Base-by-base conservation (phyloP, 306 rosid species). In the Astragalus membranaceus region DNA sequence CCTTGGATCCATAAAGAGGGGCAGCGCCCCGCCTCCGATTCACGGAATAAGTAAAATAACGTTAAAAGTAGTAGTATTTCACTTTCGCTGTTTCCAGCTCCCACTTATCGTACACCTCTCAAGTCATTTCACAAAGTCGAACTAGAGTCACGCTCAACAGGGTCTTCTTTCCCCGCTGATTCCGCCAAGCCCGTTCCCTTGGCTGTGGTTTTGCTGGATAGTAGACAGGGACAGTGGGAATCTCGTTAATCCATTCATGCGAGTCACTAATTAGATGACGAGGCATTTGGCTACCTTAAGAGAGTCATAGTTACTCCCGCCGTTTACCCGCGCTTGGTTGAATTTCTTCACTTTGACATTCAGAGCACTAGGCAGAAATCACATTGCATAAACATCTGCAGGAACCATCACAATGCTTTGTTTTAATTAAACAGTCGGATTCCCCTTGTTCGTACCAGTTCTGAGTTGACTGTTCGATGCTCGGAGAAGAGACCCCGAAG, bases 51-150 rank as follows among this genome's bases (percentile, higher is more conserved):
- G 90, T 85, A 85, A 85, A 84, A 86, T 85, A 86, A 86, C 79
- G 79, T 88, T 88, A 84, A 86, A 82, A 88, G 88, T 85, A 83
- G 82, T 75, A 77, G 84, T 75, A 82, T 85, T 85, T 85, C 81
- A 78, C 82, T 80, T 82, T 73, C 75, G 49, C 30, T 47, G 48
- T 80, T 17, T 63, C 49, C 70, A 39, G 60, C 77, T 75, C 77
- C 65, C 77, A 56, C 74, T 55, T 80, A 79, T 79, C 80, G 64
- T 74, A 69, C 73, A 54, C 73, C 64, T 62, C 79, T 69, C 69
- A 62, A 74, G 72, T 77, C 81, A 70, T 76, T 58, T 9, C 39
- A 32, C 11, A 8, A 32, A 7, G 9, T 33, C 20, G 12, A 11
- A 32, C 63, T 32, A 57, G 42, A 57, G 41, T 26, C 30, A 26